Percentiles rank a stretch among this genome's conserved stretches.
phyloP scores from a whole-genome alignment of 768 basidiomycete species.

The Boletus reticulatus region DNA sequence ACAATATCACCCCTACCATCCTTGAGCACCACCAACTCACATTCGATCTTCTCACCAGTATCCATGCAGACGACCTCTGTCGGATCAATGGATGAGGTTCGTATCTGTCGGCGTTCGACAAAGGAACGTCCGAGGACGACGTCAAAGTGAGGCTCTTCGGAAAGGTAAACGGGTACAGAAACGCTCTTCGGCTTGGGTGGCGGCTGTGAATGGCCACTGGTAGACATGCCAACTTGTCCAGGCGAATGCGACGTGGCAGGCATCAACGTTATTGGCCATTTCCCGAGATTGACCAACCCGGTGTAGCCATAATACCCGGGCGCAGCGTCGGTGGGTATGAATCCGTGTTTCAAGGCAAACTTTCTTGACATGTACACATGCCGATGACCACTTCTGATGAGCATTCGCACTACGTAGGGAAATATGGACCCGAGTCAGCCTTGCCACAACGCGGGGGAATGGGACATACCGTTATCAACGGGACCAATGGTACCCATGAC shows the following conservation, averaged over 20 bases:
- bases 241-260: conserved; percentile 17
- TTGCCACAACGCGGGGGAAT: neutral
- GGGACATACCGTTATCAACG: conserved; percentile 70
- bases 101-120: conserved; percentile 78
- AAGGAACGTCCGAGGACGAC: conserved; percentile 90
- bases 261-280: conserved; percentile 78
- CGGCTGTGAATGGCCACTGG: neutral
- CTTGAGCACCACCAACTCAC: conserved; percentile 88
- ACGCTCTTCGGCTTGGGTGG: conserved; percentile 38
- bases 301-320: conserved; percentile 95
- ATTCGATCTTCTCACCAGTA: conserved; percentile 87
- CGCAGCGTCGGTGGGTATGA: conserved; percentile 82
- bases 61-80: conserved; percentile 92
- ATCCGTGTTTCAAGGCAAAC: conserved; percentile 84
- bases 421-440: neutral
- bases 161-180: conserved; percentile 71
- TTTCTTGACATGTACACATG: conserved; percentile 95
- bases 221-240: neutral
- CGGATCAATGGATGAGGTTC: conserved; percentile 76
- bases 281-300: conserved; percentile 82
- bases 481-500: conserved; percentile 89
- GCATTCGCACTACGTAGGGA: conserved; percentile 71
- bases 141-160: conserved; percentile 95
- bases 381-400: conserved; percentile 87
- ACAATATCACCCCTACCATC: conserved; percentile 91